Percentiles rank a stretch among this genome's conserved stretches.
Evolutionary conservation across 495 filamentous ascomycete species (phyloP).

Genomic region (Pseudoneurospora amorphoporcata): DNA sequence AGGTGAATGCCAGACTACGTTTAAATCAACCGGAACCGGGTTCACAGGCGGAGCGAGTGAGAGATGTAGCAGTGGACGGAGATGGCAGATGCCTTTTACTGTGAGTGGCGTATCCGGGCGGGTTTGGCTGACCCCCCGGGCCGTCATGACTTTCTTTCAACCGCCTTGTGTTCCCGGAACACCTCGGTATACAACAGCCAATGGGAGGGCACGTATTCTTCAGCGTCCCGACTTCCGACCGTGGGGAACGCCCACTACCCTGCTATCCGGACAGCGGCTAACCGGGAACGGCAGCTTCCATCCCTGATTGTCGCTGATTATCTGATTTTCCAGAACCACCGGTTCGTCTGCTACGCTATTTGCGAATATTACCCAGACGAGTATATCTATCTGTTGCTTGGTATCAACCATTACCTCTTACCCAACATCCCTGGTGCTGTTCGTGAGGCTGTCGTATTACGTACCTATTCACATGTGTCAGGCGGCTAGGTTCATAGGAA

Average conservation of each 20-base stretch:
- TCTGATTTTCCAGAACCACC: not conserved
- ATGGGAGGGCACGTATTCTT: constrained; percentile 5
- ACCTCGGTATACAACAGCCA: constrained; percentile 19
- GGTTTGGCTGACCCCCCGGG: not conserved
- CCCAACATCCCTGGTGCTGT: not conserved
- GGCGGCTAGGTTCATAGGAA: not conserved
- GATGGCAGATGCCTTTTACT: constrained; percentile 10
- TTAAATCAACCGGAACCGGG: not conserved
- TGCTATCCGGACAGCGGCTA: not conserved
- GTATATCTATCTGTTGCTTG: not conserved
- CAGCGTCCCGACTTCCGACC: not conserved
- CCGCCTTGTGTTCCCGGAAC: constrained; percentile 14
- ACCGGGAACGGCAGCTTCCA: not conserved
- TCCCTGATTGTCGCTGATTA: not conserved
- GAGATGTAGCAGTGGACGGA: constrained; percentile 8
- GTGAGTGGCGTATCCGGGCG: constrained; percentile 7
- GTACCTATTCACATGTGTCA: not conserved
- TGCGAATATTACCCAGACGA: not conserved
- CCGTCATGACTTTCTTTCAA: constrained; percentile 9
- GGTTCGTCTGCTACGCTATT: not conserved
- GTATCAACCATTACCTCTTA: not conserved
- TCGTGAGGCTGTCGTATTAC: not conserved
- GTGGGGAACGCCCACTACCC: not conserved
- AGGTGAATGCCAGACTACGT: not conserved
- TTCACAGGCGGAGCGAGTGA: not conserved